Conservation (phyloP, 106 monocot genomes). For the Dendrobium nobile region DNA sequence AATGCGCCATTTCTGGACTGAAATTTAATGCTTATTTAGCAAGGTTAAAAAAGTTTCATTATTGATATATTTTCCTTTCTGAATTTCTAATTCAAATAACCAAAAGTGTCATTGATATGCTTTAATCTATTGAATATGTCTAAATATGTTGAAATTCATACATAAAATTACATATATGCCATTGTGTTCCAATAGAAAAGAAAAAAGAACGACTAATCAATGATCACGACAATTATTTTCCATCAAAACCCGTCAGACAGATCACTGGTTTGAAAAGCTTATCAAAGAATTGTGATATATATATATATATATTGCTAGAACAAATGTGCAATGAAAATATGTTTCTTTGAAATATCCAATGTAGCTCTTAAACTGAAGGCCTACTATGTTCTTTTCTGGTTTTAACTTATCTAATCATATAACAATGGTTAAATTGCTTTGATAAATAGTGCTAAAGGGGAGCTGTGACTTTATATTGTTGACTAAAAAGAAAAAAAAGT, state of each 20-base stretch:
- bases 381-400: not conserved
- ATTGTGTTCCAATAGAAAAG: not conserved
- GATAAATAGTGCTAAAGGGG: not conserved
- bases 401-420: not conserved
- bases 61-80: not conserved
- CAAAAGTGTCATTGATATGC: not conserved
- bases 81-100: not conserved
- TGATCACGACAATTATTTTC: too few relatives aligned
- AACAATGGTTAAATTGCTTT: not conserved
- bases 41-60: constrained; percentile 36
- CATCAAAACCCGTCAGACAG: too few relatives aligned
- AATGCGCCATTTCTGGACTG: constrained; percentile 78
- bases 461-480: too few relatives aligned
- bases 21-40: constrained; percentile 75
- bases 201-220: not conserved
- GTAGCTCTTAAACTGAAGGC: too few relatives aligned
- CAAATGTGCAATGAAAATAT: not conserved
- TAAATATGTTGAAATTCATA: not conserved
- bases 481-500: too few relatives aligned
- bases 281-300: too few relatives aligned
- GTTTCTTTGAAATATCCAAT: not conserved
- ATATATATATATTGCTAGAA: too few relatives aligned
- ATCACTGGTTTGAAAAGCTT: too few relatives aligned
- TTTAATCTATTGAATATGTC: not conserved
- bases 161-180: not conserved